Evolutionary conservation across 2,329 filamentous ascomycete species (phyloP).

Genomic region (Cryphonectria nitschkei): DNA sequence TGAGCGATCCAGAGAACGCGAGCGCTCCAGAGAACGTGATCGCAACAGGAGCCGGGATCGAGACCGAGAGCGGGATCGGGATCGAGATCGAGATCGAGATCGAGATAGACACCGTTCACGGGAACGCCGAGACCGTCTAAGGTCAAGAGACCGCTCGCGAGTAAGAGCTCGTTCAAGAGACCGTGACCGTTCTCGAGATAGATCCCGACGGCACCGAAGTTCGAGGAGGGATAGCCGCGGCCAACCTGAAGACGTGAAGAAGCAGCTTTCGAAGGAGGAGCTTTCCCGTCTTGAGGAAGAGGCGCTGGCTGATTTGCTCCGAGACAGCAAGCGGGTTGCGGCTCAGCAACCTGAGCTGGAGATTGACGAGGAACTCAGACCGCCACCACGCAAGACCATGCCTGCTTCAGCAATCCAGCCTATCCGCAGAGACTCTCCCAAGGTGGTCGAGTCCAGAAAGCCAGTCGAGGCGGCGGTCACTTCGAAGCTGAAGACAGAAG

Average conservation of each 20-base stretch:
- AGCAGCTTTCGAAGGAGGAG: constrained; percentile 61
- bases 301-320: constrained; percentile 60
- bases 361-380: constrained; percentile 58
- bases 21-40: constrained; percentile 46
- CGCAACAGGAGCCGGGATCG: constrained; percentile 45
- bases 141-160: constrained; percentile 37
- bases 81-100: constrained; percentile 38
- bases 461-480: constrained; percentile 33
- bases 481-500: constrained; percentile 29
- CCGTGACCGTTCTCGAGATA: constrained; percentile 38
- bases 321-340: constrained; percentile 58
- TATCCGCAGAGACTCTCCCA: constrained; percentile 52
- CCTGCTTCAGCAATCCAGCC: constrained; percentile 64
- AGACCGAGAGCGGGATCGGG: constrained; percentile 40
- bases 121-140: constrained; percentile 36
- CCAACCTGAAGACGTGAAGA: constrained; percentile 51
- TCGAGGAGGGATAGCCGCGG: constrained; percentile 41
- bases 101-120: constrained; percentile 32
- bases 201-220: constrained; percentile 40
- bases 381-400: constrained; percentile 55
- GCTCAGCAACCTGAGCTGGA: constrained; percentile 58
- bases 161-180: constrained; percentile 34
- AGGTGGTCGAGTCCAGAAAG: constrained; percentile 48
- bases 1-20: constrained; percentile 50
- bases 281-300: constrained; percentile 61